These are phyloP conservation scores for Alternaria metachromatica DNA, from an alignment of 2,329 filamentous ascomycete species.

Conservation along the genomic window DNA sequence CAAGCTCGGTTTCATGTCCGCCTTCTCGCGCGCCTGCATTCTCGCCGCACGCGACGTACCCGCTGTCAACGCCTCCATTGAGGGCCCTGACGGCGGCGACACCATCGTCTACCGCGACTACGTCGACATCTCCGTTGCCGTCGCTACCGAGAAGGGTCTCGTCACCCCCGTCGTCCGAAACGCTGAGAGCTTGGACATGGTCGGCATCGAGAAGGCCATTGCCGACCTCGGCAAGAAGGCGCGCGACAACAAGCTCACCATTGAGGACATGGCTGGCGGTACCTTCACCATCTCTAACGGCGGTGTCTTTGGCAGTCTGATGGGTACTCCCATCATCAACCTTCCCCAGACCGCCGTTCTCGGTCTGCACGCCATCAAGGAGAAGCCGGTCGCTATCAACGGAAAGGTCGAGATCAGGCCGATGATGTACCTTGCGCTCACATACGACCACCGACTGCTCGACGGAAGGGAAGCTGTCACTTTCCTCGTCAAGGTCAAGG, in stretches of 20 bases:
- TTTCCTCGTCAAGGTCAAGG: slow-evolving; percentile 96
- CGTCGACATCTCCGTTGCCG: slow-evolving; percentile 95
- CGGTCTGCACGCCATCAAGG: slow-evolving; percentile 95
- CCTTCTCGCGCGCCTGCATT: slow-evolving; percentile 88
- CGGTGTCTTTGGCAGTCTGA: slow-evolving; percentile 94
- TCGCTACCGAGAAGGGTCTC: slow-evolving; percentile 95
- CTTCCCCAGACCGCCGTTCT: slow-evolving; percentile 90
- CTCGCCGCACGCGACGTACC: slow-evolving; percentile 96
- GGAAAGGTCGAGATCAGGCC: slow-evolving; percentile 94
- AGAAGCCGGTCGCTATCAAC: slow-evolving; percentile 85
- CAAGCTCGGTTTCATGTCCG: slow-evolving; percentile 99
- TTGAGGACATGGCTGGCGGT: slow-evolving; percentile 98
- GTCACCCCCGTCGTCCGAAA: slow-evolving; percentile 97
- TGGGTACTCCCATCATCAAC: slow-evolving; percentile 99
- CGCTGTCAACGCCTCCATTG: slow-evolving; percentile 93
- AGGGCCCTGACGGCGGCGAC: slow-evolving; percentile 92
- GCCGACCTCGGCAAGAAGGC: slow-evolving; percentile 97
- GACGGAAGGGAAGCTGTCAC: slow-evolving; percentile 95
- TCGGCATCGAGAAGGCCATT: slow-evolving; percentile 89
- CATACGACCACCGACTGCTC: slow-evolving; percentile 94
- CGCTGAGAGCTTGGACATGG: slow-evolving; percentile 83
- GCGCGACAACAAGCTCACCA: slow-evolving; percentile 93
- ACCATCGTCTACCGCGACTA: slow-evolving; percentile 99
- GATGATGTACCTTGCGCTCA: slow-evolving; percentile 99
- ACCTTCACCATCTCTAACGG: slow-evolving; percentile 98